Percentiles rank a stretch among this genome's conserved stretches.
Conservation (phyloP, 805 yeast genomes). For the Saturnispora dispora region DNA sequence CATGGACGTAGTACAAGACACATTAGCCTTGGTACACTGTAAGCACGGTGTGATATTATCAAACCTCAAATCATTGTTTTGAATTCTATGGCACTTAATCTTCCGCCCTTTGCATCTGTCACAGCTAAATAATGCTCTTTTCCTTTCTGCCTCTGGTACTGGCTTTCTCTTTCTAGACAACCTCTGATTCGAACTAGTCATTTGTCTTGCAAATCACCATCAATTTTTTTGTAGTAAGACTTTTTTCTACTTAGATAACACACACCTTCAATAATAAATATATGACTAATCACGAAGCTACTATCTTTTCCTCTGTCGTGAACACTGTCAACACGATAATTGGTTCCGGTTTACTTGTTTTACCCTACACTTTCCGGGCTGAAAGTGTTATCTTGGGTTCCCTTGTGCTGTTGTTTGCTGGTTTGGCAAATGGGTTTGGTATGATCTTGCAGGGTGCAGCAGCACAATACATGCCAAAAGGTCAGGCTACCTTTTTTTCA, state of each 20-base stretch:
- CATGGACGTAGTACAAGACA: conserved; percentile 33
- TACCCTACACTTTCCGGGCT: conserved; percentile 62
- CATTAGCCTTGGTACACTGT: conserved; percentile 30
- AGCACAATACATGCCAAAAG: conserved; percentile 45
- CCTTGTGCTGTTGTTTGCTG: conserved; percentile 49
- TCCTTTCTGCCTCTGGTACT: conserved; percentile 31
- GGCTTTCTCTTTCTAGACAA: conserved; percentile 27
- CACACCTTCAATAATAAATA: background rate
- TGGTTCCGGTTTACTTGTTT: conserved; percentile 73
- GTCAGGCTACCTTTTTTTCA: conserved; percentile 64
- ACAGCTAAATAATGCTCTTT: conserved; percentile 36
- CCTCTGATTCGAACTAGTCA: background rate
- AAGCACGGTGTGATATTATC: conserved; percentile 33
- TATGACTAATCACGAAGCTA: conserved; percentile 30
- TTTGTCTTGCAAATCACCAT: background rate
- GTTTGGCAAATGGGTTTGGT: conserved; percentile 59
- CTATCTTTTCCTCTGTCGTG: conserved; percentile 49
- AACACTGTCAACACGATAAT: conserved; percentile 68
- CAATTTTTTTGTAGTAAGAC: background rate
- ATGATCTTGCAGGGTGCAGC: conserved; percentile 52
- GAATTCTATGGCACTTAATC: conserved; percentile 33
- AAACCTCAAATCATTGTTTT: conserved; percentile 25
- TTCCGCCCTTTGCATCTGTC: conserved; percentile 38
- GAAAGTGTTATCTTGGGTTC: conserved; percentile 59
- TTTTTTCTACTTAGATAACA: background rate